Conservation (phyloP, 768 basidiomycete genomes). For the Termitomyces sp. region DNA sequence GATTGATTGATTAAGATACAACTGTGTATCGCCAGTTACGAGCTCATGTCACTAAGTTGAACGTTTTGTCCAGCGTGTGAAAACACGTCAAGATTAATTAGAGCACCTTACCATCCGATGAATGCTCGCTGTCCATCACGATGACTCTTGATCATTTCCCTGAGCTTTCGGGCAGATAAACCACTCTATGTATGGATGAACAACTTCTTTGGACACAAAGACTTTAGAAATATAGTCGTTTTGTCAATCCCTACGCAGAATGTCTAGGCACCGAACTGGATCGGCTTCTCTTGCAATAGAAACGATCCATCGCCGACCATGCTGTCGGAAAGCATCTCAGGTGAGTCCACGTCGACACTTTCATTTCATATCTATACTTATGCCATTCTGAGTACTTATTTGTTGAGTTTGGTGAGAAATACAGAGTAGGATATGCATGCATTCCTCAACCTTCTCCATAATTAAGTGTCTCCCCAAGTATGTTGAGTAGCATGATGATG, state of each 20-base stretch:
- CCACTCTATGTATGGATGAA: no score
- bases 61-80: no score
- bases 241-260: background rate
- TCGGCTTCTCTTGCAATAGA: no score
- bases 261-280: background rate
- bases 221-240: background rate
- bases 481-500: slow-evolving; percentile 4
- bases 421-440: slow-evolving; percentile 64
- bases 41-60: no score
- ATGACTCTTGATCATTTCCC: background rate
- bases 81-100: no score
- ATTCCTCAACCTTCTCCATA: slow-evolving; percentile 58
- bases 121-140: background rate
- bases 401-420: no score
- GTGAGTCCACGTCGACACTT: background rate
- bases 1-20: no score
- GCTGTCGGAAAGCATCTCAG: no score
- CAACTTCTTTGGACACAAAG: background rate
- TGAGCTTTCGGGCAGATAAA: no score
- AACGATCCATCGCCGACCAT: no score
- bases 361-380: background rate
- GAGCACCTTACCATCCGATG: no score
- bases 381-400: slow-evolving; percentile 43
- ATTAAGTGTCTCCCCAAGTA: background rate
- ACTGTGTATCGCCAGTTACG: no score